Evolutionary conservation across 441 rosid genomes (phyloP).

Genomic region (Flueggea neowawraea): DNA sequence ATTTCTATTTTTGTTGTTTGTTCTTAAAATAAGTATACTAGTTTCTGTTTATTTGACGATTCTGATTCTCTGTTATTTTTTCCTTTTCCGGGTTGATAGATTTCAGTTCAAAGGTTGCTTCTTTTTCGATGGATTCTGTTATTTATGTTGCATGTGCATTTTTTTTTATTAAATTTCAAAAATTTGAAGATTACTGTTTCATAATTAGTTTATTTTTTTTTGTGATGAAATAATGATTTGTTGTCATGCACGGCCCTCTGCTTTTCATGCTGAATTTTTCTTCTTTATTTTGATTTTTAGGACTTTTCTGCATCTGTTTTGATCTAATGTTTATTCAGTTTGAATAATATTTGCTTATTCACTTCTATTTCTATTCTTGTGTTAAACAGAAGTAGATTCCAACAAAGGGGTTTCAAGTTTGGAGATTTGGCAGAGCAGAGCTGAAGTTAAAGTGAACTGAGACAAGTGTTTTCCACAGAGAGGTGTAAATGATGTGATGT

Average conservation of each 20-base stretch:
- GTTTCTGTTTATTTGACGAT: too few relatives aligned
- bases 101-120: background rate
- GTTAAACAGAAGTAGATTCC: slow-evolving; percentile 18
- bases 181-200: too few relatives aligned
- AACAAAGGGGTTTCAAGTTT: background rate
- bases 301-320: background rate
- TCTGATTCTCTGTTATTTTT: background rate
- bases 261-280: background rate
- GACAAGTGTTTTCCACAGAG: slow-evolving; percentile 11
- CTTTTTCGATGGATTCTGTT: background rate
- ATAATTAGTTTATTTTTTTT: too few relatives aligned
- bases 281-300: background rate
- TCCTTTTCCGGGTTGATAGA: background rate
- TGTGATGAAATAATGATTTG: too few relatives aligned
- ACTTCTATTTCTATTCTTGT: slow-evolving; percentile 2
- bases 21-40: too few relatives aligned
- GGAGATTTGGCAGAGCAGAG: slow-evolving; percentile 11
- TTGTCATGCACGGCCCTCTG: background rate
- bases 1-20: too few relatives aligned
- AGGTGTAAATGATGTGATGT: slow-evolving; percentile 18
- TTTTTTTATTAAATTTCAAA: background rate
- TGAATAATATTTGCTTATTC: background rate
- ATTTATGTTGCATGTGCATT: background rate
- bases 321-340: background rate
- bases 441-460: slow-evolving; percentile 3